These are phyloP conservation scores for Acer negundo DNA, from an alignment of 345 rosid genomes.

Conservation along the genomic window DNA sequence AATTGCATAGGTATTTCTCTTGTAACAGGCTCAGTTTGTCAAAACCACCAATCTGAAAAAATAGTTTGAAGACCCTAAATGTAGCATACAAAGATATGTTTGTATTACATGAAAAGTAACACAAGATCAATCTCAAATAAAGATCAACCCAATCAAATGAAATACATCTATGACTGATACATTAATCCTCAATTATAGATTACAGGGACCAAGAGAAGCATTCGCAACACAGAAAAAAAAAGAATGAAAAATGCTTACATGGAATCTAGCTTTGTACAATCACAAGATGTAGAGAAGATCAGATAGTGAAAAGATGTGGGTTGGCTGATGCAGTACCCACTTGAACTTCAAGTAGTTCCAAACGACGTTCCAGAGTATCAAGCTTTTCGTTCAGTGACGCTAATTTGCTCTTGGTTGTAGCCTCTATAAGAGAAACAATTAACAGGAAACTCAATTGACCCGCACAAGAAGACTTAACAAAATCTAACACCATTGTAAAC, in stretches of 20 bases:
- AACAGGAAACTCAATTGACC: not conserved
- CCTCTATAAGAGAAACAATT: conserved; percentile 42
- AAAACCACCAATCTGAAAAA: not conserved
- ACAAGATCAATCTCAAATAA: not conserved
- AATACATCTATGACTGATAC: not conserved
- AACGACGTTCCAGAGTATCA: conserved; percentile 81
- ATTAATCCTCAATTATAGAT: not conserved
- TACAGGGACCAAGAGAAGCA: conserved; percentile 1
- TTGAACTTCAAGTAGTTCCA: conserved; percentile 89
- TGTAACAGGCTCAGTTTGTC: not conserved
- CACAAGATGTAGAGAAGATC: conserved; percentile 20
- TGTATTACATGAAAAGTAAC: not conserved
- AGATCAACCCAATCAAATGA: not conserved
- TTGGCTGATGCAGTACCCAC: conserved; percentile 87
- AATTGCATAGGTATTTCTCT: not conserved
- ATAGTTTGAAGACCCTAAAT: not conserved
- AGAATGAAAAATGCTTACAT: conserved; percentile 4
- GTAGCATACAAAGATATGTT: not conserved
- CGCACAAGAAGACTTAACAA: too few species aligned
- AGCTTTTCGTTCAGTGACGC: conserved; percentile 86
- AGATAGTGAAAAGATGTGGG: conserved; percentile 73
- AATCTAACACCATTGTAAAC: not conserved
- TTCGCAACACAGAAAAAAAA: not conserved
- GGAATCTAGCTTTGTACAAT: conserved; percentile 5
- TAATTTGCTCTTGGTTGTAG: conserved; percentile 88